These are phyloP conservation scores for Phytophthora pluvialis DNA, from an alignment of 352 stramenopile species.

Conservation along the genomic window DNA sequence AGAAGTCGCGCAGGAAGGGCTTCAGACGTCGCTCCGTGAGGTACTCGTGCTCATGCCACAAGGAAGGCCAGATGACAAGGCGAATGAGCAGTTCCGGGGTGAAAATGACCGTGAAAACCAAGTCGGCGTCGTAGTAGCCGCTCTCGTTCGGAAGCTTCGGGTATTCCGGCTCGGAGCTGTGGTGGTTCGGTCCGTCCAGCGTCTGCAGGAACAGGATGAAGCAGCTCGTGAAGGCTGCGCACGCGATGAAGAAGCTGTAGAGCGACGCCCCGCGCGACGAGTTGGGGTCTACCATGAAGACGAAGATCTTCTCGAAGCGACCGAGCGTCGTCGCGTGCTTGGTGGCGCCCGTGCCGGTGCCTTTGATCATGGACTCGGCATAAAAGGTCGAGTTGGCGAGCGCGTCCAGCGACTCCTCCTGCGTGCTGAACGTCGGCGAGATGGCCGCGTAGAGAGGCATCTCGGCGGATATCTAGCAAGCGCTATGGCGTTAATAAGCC, in stretches of 20 bases:
- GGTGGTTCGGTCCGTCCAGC: slow-evolving; percentile 76
- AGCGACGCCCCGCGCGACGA: slow-evolving; percentile 67
- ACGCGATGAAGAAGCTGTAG: slow-evolving; percentile 79
- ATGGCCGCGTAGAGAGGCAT: slow-evolving; percentile 73
- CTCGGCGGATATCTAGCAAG: background rate
- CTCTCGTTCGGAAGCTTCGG: slow-evolving; percentile 52
- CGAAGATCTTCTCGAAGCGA: slow-evolving; percentile 67
- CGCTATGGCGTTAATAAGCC: background rate
- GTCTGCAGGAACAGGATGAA: slow-evolving; percentile 80
- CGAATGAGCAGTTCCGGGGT: slow-evolving; percentile 72
- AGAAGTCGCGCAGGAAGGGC: slow-evolving; percentile 73
- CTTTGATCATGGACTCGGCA: slow-evolving; percentile 47
- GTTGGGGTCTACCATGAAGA: slow-evolving; percentile 77
- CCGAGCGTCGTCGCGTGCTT: slow-evolving; percentile 52
- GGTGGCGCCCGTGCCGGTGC: slow-evolving; percentile 35
- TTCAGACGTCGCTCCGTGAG: slow-evolving; percentile 66
- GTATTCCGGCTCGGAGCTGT: slow-evolving; percentile 70
- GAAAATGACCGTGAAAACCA: slow-evolving; percentile 80
- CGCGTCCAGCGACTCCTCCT: slow-evolving; percentile 57
- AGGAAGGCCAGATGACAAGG: slow-evolving; percentile 73
- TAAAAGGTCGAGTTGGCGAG: slow-evolving; percentile 64
- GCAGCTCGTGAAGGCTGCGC: slow-evolving; percentile 70
- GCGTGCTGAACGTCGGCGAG: slow-evolving; percentile 65
- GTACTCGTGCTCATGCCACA: slow-evolving; percentile 79
- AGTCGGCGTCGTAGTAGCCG: slow-evolving; percentile 66